Conservation (phyloP, 108 stramenopile genomes). For the Seminavis robusta region DNA sequence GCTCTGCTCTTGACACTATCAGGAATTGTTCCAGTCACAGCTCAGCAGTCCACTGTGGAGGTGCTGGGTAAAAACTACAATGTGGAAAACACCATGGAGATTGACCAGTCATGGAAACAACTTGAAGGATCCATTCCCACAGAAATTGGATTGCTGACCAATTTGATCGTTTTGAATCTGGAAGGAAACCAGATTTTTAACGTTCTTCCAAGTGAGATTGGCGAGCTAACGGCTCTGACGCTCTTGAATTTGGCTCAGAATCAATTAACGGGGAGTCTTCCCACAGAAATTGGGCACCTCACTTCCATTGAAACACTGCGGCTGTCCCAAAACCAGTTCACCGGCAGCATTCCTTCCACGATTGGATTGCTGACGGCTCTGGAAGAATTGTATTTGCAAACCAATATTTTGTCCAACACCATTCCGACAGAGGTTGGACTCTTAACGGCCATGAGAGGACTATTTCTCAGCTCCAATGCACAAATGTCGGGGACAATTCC, state of each 20-base stretch:
- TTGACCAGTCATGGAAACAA: too few species aligned
- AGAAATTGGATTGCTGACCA: too few species aligned
- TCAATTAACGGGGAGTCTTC: not conserved
- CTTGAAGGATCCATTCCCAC: too few species aligned
- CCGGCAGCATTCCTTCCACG: too few species aligned
- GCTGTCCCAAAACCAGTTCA: not conserved
- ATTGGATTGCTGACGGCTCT: not conserved
- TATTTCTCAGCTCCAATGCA: not conserved
- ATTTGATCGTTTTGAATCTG: not conserved
- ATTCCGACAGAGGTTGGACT: conserved; percentile 4
- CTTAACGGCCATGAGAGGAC: not conserved
- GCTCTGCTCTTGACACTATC: too few species aligned
- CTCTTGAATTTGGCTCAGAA: not conserved
- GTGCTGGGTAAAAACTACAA: too few species aligned
- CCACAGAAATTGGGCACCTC: not conserved
- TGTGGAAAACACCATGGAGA: too few species aligned
- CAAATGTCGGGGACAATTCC: conserved; percentile 37
- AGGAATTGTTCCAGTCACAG: too few species aligned
- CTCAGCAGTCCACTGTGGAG: too few species aligned
- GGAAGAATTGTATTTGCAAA: not conserved
- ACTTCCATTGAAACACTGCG: not conserved
- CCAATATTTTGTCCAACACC: conserved; percentile 4
- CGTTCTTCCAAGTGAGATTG: conserved; percentile 6
- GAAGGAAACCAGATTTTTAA: not conserved
- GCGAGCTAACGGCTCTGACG: not conserved